A percentile compares a stretch with the other conserved stretches of the same genome.
Evolutionary conservation across 2,329 filamentous ascomycete genomes (phyloP).

Genomic region (Blastomyces silverae): DNA sequence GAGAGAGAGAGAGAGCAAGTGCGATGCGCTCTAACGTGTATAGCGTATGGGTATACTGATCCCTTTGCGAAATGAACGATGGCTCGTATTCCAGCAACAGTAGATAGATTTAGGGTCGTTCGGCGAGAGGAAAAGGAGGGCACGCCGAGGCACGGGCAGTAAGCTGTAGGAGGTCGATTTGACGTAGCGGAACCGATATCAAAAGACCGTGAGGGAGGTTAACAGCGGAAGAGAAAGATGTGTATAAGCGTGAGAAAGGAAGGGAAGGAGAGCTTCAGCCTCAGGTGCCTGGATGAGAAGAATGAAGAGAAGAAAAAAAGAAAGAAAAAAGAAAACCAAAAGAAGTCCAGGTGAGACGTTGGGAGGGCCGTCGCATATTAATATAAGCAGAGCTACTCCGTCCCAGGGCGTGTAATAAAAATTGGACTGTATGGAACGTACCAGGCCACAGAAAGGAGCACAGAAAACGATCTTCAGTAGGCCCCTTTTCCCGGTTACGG

Average conservation of each 20-base stretch:
- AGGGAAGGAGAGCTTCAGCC: slow-evolving; percentile 21
- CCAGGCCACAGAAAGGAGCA: slow-evolving; percentile 2
- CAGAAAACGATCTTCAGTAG: slow-evolving; percentile 9
- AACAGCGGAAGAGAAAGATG: slow-evolving; percentile 11
- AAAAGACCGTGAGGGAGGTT: not conserved
- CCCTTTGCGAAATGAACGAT: not conserved
- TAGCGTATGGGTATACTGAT: not conserved
- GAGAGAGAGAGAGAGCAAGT: not conserved
- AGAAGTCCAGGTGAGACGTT: slow-evolving; percentile 26
- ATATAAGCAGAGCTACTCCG: slow-evolving; percentile 6
- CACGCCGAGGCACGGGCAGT: slow-evolving; percentile 24
- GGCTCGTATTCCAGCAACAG: not conserved
- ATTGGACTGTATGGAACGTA: not conserved
- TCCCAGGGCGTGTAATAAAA: slow-evolving; percentile 5
- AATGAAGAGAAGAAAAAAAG: slow-evolving; percentile 19
- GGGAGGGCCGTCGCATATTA: slow-evolving; percentile 32
- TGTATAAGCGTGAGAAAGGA: slow-evolving; percentile 16
- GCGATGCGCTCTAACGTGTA: slow-evolving; percentile 1
- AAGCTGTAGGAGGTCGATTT: slow-evolving; percentile 21
- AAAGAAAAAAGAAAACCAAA: slow-evolving; percentile 26
- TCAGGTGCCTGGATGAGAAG: slow-evolving; percentile 18
- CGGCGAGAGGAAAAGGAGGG: slow-evolving; percentile 15
- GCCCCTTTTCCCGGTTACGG: slow-evolving; percentile 10
- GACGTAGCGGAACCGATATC: slow-evolving; percentile 13
- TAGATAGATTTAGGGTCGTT: not conserved